phyloP scores from a whole-genome alignment of 78 protist genomes.

The Chrysochromulina parva region DNA sequence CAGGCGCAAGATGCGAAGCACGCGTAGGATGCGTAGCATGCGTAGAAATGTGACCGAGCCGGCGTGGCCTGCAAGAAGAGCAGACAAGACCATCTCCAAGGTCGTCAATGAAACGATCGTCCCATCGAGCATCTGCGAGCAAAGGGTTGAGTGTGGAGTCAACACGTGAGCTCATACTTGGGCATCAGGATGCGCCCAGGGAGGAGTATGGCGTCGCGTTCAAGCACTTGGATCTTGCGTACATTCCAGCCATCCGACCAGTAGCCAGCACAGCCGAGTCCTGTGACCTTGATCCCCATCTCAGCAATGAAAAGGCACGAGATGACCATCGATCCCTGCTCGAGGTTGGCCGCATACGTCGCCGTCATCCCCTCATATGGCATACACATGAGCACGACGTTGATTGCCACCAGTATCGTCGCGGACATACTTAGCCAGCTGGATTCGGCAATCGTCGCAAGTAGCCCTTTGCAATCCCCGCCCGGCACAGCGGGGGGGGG shows the following conservation, averaged over 20 bases:
- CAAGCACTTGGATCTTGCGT: too few species aligned
- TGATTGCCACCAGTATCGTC: not conserved
- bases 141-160: too few species aligned
- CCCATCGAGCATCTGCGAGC: not conserved
- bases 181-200: too few species aligned
- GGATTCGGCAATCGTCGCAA: too few species aligned
- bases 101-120: not conserved
- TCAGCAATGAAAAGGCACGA: constrained; percentile 2
- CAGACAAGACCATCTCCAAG: not conserved
- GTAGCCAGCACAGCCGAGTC: constrained; percentile 10
- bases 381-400: not conserved
- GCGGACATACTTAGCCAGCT: not conserved
- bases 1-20: constrained; percentile 28
- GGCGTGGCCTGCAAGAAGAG: not conserved
- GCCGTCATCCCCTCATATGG: not conserved
- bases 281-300: constrained; percentile 15
- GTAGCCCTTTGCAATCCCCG: too few species aligned
- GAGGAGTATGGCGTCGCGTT: too few species aligned
- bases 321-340: not conserved
- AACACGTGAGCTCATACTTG: too few species aligned
- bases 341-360: not conserved
- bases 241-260: constrained; percentile 10
- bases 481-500: too few species aligned
- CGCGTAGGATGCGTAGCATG: constrained; percentile 13
- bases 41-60: not conserved